Evolutionary conservation across 805 yeast species (phyloP), one percentile per base, ranked within the genome.

Genomic region (Candida dajiaensis): DNA sequence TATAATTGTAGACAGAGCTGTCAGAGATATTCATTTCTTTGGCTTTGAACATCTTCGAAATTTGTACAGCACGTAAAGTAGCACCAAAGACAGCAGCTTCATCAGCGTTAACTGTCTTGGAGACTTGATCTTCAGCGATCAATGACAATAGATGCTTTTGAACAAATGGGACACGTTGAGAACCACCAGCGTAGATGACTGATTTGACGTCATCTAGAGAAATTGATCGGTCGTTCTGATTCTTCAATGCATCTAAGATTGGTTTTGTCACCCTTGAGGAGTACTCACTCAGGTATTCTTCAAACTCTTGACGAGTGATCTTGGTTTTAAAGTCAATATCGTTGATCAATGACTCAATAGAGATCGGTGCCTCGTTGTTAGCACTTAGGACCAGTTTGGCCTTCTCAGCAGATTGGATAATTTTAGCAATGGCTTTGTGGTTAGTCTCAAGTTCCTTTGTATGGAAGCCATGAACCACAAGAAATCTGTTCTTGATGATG

Each of bases 21-120:
- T 87, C 95, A 28, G 74, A 58, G 3, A 88, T 71, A 21, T 70
- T 66, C 42, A 88, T 73, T 38, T 78, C 80, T 55, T 78, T 78
- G 7, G 85, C 73, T 54, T 81, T 78, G 63, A 81, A 83, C 56
- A 81, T 75, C 36, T 80, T 75, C n/a, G 89, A 79, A 35, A 88
- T 69, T 41, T 80, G 73, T 37, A 89, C 84, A 19, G 94, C 98
- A 53, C 89, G 77, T 35, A 85, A 69, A n/a, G 96, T 80, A 2
- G 95, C 80, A 42, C 99, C 99, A 56, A 87, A 73, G 13, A 88
- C 96, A 44, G 88, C 88, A 40, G 97, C 82, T 69, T 94, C 99
- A 66, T 94, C 99, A 0, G 99, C 94, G 65, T 94, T 94, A 40
- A 94, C 95, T 43, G 83, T 87, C 64, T 83, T 89, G 20, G 95